Percentiles rank a stretch among this genome's conserved stretches.
These are phyloP conservation scores for Prototheca wickerhamii DNA, from an alignment of 163 green algal species.

Conservation along the genomic window DNA sequence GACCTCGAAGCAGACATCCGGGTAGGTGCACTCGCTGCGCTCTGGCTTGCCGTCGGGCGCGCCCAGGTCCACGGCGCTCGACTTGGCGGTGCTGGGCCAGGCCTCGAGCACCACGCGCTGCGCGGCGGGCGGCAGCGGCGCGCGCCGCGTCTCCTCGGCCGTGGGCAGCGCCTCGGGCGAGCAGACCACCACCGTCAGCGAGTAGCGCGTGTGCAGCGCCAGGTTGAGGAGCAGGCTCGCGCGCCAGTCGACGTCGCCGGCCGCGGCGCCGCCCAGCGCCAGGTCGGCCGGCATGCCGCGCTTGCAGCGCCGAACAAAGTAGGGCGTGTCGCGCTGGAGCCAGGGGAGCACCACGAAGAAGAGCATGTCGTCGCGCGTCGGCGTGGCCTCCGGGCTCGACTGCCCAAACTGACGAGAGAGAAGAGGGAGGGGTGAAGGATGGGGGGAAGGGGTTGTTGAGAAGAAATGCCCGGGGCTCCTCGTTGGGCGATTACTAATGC, in stretches of 20 bases:
- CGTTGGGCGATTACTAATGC: not conserved
- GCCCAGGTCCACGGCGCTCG: not conserved
- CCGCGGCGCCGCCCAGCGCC: not conserved
- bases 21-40: conserved; percentile 13
- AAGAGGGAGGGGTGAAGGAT: not conserved
- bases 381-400: not conserved
- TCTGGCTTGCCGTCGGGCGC: not conserved
- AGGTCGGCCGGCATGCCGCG: conserved; percentile 11
- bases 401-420: conserved; percentile 19
- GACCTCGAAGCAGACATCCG: conserved; percentile 33
- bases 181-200: conserved; percentile 13
- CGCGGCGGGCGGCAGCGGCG: not conserved
- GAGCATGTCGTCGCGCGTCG: conserved; percentile 28
- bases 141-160: not conserved
- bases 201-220: conserved; percentile 32
- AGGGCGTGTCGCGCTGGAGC: not conserved
- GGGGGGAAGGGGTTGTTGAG: not conserved
- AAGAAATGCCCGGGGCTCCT: not conserved
- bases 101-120: conserved; percentile 16
- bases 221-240: conserved; percentile 35
- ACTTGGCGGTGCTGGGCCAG: not conserved
- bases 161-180: not conserved
- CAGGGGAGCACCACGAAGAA: conserved; percentile 18
- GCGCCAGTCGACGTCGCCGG: conserved; percentile 27
- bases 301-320: conserved; percentile 9